Evolutionary conservation across 1,139 yeast genomes (phyloP).

Genomic region (Taphrina pruni): DNA sequence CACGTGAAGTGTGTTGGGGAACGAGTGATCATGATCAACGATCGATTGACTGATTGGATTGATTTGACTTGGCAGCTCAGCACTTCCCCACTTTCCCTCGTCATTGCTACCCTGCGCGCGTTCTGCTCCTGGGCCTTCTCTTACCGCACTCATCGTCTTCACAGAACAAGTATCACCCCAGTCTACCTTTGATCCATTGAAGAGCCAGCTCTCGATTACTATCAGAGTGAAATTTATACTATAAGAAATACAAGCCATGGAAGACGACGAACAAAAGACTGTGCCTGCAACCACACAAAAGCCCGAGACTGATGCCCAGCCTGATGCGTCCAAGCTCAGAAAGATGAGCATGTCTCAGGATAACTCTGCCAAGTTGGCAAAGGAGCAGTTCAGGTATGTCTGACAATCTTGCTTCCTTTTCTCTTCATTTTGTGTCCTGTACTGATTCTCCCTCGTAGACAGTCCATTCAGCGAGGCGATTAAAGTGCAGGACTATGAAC

Average conservation of each 20-base stretch:
- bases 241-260: background rate
- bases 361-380: conserved; percentile 19
- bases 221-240: no score
- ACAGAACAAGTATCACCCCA: no score
- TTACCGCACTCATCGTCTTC: no score
- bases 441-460: background rate
- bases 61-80: no score
- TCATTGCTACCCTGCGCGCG: no score
- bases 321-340: conserved; percentile 22
- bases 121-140: background rate
- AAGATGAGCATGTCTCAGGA: conserved; percentile 26
- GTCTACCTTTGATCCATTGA: no score
- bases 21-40: no score
- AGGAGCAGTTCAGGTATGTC: conserved; percentile 23
- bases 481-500: background rate
- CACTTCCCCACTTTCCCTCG: no score
- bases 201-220: no score
- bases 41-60: no score
- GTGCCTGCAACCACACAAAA: conserved; percentile 6
- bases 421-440: background rate
- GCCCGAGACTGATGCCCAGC: conserved; percentile 6
- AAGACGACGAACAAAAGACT: conserved; percentile 25
- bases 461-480: conserved; percentile 27
- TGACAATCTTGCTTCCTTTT: background rate
- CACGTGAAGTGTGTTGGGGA: no score